These are phyloP conservation scores for Osmanthus fragrans DNA, from an alignment of 257 asterid genomes.

Conservation along the genomic window DNA sequence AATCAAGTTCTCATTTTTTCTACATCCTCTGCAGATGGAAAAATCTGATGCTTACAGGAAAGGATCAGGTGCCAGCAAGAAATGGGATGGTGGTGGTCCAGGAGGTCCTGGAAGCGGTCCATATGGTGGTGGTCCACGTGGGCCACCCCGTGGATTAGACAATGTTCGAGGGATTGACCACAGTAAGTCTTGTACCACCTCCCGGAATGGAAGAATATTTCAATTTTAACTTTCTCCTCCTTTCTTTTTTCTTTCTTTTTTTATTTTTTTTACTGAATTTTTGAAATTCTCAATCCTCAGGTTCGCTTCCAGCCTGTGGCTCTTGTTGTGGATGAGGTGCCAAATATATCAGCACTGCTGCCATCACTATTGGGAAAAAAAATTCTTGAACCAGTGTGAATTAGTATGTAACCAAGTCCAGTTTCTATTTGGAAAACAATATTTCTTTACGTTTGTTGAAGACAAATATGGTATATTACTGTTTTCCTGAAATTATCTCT, in stretches of 20 bases:
- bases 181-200: conserved; percentile 52
- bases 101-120: conserved; percentile 96
- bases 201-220: not conserved
- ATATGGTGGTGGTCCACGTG: conserved; percentile 88
- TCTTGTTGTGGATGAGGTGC: conserved; percentile 76
- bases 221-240: not conserved
- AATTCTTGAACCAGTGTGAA: not conserved
- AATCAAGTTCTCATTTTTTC: conserved; percentile 14
- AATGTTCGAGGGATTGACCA: conserved; percentile 90
- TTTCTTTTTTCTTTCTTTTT: too few species aligned
- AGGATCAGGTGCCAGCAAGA: conserved; percentile 83
- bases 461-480: too few species aligned
- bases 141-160: conserved; percentile 84
- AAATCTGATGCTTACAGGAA: conserved; percentile 80
- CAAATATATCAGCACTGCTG: not conserved
- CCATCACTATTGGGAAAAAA: not conserved
- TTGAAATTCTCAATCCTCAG: conserved; percentile 34
- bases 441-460: too few species aligned
- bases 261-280: not conserved
- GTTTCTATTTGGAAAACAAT: too few species aligned
- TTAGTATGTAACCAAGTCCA: too few species aligned
- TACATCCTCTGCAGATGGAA: conserved; percentile 70
- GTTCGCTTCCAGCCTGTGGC: conserved; percentile 95
- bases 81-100: conserved; percentile 96
- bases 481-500: too few species aligned